Conservation (phyloP, 2,329 filamentous ascomycete species). For the Calycina marina region DNA sequence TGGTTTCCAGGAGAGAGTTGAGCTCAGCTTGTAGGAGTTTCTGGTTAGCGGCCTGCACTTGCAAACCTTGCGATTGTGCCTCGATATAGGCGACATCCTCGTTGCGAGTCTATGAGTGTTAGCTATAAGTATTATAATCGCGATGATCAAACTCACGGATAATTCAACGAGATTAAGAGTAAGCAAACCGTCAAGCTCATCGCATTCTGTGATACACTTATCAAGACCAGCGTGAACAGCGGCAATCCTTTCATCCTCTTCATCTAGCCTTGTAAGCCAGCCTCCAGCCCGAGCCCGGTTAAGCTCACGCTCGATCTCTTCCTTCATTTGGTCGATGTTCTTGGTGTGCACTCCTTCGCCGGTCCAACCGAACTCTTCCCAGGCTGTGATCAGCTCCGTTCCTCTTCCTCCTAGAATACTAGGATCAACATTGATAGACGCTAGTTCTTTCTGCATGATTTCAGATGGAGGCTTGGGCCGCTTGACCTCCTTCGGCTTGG, state of each 20-base stretch:
- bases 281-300: constrained; percentile 84
- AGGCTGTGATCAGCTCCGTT: constrained; percentile 65
- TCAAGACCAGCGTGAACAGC: constrained; percentile 79
- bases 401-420: constrained; percentile 61
- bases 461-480: constrained; percentile 20
- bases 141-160: constrained; percentile 43
- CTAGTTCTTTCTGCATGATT: constrained; percentile 22
- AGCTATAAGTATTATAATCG: constrained; percentile 10
- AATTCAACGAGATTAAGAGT: constrained; percentile 92
- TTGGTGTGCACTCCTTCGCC: constrained; percentile 60
- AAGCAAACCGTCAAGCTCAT: constrained; percentile 85
- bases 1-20: constrained; percentile 75
- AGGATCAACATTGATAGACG: constrained; percentile 57
- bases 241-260: constrained; percentile 80
- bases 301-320: constrained; percentile 73
- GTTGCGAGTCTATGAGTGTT: constrained; percentile 55
- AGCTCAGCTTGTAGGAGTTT: constrained; percentile 81
- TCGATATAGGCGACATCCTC: constrained; percentile 97
- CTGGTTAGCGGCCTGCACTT: constrained; percentile 94
- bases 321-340: constrained; percentile 66
- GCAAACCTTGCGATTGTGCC: constrained; percentile 88
- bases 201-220: constrained; percentile 82
- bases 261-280: constrained; percentile 72
- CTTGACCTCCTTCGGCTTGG: constrained; percentile 17
- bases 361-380: constrained; percentile 83